These are phyloP conservation scores for Funneliformis geosporum DNA, from an alignment of 192 early-diverging fungal species.

Conservation along the genomic window DNA sequence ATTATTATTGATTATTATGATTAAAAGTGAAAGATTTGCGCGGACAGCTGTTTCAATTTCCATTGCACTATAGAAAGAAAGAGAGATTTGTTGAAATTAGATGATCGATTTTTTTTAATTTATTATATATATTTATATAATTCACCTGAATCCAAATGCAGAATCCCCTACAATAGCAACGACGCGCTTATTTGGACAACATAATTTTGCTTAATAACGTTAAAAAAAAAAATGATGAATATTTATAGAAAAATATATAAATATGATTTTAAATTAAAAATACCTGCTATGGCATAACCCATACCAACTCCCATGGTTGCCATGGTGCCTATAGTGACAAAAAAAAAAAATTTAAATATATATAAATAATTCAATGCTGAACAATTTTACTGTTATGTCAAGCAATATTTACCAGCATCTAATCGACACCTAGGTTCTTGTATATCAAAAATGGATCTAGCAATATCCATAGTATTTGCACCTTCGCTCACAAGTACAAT, in stretches of 20 bases:
- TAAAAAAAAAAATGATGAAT: background rate
- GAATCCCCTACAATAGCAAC: constrained; percentile 75
- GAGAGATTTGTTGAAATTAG: background rate
- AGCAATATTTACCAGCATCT: constrained; percentile 55
- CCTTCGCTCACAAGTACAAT: constrained; percentile 72
- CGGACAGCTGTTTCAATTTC: constrained; percentile 74
- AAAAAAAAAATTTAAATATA: background rate
- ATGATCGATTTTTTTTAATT: too few relatives aligned
- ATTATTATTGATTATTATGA: constrained; percentile 80
- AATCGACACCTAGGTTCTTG: constrained; percentile 61
- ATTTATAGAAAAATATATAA: background rate
- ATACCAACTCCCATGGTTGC: constrained; percentile 84
- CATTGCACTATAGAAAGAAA: constrained; percentile 53
- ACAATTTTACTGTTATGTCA: too few relatives aligned
- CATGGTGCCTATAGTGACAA: constrained; percentile 44
- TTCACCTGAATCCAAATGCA: constrained; percentile 73
- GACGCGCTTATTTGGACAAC: constrained; percentile 55
- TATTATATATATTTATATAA: background rate
- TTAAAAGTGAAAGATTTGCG: constrained; percentile 59
- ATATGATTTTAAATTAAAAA: background rate
- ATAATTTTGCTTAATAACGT: constrained; percentile 53
- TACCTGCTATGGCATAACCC: constrained; percentile 67
- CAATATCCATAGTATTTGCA: constrained; percentile 82
- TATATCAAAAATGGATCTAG: constrained; percentile 67
- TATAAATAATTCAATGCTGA: background rate